These are phyloP conservation scores for Aspergillus affinis DNA, from an alignment of 495 filamentous ascomycete species.

Conservation along the genomic window DNA sequence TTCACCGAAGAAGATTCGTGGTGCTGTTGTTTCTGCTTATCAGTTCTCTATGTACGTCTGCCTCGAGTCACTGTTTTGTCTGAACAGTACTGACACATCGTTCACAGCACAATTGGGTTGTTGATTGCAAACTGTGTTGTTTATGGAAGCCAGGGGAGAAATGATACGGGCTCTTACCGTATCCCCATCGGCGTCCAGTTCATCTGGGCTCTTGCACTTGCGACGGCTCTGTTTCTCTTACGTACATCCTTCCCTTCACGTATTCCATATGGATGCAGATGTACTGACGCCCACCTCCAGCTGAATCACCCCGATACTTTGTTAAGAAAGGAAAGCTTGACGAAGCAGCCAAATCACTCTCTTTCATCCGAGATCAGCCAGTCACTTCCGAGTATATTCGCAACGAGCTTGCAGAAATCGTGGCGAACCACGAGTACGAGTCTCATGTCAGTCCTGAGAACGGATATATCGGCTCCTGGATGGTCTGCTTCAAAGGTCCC, in stretches of 20 bases:
- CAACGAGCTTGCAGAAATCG: background rate
- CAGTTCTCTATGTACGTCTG: background rate
- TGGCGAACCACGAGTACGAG: background rate
- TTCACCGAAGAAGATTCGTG: background rate
- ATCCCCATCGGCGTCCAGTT: background rate
- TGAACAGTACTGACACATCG: background rate
- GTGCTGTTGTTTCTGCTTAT: background rate
- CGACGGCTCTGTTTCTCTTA: background rate
- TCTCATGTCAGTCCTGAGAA: background rate
- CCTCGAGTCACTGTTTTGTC: background rate
- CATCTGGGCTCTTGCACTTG: background rate
- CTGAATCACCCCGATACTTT: background rate
- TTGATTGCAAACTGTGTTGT: background rate
- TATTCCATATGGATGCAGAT: background rate
- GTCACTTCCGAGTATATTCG: background rate
- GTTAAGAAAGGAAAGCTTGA: background rate
- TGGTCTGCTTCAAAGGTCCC: background rate
- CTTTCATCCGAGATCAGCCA: background rate
- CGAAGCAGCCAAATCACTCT: background rate
- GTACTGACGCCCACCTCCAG: background rate
- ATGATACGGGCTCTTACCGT: background rate
- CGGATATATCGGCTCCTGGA: background rate
- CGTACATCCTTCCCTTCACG: background rate
- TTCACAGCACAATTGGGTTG: constrained; percentile 1
- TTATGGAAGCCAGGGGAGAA: background rate